Evolutionary conservation across 169 alveolate species (phyloP).

Genomic region (Plasmodium knowlesi): DNA sequence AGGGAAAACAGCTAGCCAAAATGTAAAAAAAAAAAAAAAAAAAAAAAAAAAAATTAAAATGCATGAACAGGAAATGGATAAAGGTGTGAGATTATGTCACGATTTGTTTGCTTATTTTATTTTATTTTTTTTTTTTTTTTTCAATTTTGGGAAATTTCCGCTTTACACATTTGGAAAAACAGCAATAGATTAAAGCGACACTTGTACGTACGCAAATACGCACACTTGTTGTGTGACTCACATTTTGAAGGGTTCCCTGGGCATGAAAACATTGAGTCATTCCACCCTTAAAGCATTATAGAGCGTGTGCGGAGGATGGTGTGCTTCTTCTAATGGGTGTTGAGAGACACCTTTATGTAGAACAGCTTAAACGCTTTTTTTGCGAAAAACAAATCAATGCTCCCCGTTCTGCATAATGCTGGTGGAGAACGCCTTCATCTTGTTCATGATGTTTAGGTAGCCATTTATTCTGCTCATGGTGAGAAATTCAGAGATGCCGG

Average conservation of each 20-base stretch:
- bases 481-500: slow-evolving; percentile 72
- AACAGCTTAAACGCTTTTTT: neutral
- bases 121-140: neutral
- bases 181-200: neutral
- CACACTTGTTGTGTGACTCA: slow-evolving; percentile 1
- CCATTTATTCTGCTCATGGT: slow-evolving; percentile 76
- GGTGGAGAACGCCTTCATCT: slow-evolving; percentile 42
- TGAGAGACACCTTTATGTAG: neutral
- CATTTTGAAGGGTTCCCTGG: neutral
- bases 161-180: neutral
- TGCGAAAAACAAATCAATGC: slow-evolving; percentile 15
- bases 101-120: neutral
- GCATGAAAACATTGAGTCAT: neutral
- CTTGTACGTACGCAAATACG: neutral
- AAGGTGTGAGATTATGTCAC: neutral
- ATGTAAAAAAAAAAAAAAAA: slow-evolving; percentile 6
- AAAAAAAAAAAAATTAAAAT: neutral
- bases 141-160: neutral
- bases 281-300: neutral
- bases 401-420: slow-evolving; percentile 30
- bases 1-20: slow-evolving; percentile 19
- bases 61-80: neutral
- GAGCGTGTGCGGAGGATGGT: neutral
- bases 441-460: slow-evolving; percentile 72
- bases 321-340: neutral